Conservation (phyloP, 2,329 filamentous ascomycete genomes). For the Penicillium digitatum region DNA sequence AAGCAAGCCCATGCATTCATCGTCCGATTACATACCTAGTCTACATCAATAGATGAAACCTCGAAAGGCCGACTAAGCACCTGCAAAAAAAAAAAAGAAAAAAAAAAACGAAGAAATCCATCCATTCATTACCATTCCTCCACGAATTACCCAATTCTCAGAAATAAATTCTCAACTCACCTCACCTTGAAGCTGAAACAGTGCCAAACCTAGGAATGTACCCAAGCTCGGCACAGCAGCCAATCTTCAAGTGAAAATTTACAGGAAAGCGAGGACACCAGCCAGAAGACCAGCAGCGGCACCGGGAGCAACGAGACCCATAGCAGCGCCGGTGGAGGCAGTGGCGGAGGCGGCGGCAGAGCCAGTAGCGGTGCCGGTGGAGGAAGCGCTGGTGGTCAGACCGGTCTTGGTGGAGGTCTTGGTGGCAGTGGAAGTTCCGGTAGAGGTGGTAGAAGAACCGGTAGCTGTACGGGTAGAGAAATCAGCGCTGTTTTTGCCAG, state of each 20-base stretch:
- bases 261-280: constrained; percentile 22
- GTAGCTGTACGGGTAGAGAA: constrained; percentile 5
- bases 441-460: constrained; percentile 6
- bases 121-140: constrained; percentile 7
- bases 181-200: background rate
- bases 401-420: constrained; percentile 2
- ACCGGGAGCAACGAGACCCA: constrained; percentile 13
- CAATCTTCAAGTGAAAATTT: background rate
- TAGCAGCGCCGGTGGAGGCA: constrained; percentile 14
- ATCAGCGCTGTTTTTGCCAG: background rate
- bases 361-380: constrained; percentile 3
- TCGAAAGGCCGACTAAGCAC: background rate
- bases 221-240: background rate
- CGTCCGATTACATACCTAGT: background rate
- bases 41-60: constrained; percentile 3
- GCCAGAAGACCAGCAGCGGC: constrained; percentile 20
- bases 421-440: constrained; percentile 11
- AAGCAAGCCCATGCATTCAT: constrained; percentile 1
- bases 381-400: constrained; percentile 11
- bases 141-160: background rate
- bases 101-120: background rate
- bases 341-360: constrained; percentile 4
- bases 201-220: background rate
- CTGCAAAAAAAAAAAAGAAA: background rate
- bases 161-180: background rate